phyloP scores from a whole-genome alignment of 1,284 basidiomycete species.

The Clitocybe nebularis region DNA sequence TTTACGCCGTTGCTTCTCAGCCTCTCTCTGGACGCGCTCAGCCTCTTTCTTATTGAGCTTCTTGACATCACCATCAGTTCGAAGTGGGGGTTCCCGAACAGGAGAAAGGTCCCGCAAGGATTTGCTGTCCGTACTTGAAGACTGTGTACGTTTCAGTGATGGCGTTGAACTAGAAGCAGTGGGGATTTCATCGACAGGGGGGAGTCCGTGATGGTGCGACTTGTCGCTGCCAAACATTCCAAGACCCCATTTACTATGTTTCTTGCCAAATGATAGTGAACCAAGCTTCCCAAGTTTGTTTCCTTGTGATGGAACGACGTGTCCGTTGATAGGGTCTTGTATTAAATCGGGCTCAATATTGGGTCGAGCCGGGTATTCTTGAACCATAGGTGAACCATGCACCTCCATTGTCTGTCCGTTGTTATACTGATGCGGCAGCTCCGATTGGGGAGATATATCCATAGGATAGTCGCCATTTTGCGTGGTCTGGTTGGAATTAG shows the following conservation, averaged over 20 bases:
- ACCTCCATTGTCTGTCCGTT: slow-evolving; percentile 47
- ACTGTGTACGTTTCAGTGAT: slow-evolving; percentile 84
- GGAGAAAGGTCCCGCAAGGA: slow-evolving; percentile 55
- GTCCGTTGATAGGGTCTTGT: slow-evolving; percentile 24
- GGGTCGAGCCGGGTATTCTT: slow-evolving; percentile 44
- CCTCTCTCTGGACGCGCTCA: slow-evolving; percentile 78
- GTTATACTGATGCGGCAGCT: slow-evolving; percentile 36
- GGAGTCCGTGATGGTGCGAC: slow-evolving; percentile 51
- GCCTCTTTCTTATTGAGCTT: slow-evolving; percentile 87
- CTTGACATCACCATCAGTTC: slow-evolving; percentile 66
- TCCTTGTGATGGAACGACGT: slow-evolving; percentile 31
- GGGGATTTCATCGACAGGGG: slow-evolving; percentile 69
- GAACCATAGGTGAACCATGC: slow-evolving; percentile 47
- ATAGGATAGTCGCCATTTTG: slow-evolving; percentile 54
- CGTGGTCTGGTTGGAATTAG: slow-evolving; percentile 4
- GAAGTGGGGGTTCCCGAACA: slow-evolving; percentile 32
- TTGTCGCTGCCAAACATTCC: slow-evolving; percentile 80
- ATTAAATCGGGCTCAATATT: slow-evolving; percentile 37
- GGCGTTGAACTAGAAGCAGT: slow-evolving; percentile 50
- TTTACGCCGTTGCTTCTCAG: slow-evolving; percentile 83
- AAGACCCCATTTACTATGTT: slow-evolving; percentile 59
- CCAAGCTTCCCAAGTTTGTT: slow-evolving; percentile 53
- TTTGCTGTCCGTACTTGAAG: slow-evolving; percentile 71
- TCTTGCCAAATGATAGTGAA: slow-evolving; percentile 59
- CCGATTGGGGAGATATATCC: slow-evolving; percentile 51